Conservation (phyloP, 2,329 filamentous ascomycete genomes). For the Verticillium longisporum region DNA sequence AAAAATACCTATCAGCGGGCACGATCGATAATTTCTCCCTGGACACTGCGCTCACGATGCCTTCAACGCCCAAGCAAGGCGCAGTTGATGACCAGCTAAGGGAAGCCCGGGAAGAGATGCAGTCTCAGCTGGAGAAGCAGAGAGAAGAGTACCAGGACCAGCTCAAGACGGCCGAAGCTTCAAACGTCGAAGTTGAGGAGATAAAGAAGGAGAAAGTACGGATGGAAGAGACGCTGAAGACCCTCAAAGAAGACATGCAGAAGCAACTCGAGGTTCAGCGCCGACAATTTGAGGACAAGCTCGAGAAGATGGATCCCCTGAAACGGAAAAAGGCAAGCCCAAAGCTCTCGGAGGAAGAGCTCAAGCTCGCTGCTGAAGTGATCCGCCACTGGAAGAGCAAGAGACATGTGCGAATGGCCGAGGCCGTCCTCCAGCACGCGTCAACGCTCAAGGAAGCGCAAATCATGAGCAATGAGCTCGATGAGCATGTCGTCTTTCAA, state of each 20-base stretch:
- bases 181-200: slow-evolving; percentile 74
- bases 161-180: slow-evolving; percentile 66
- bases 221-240: slow-evolving; percentile 75
- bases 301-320: slow-evolving; percentile 66
- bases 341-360: slow-evolving; percentile 64
- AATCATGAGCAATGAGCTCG: slow-evolving; percentile 94
- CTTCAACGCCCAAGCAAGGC: slow-evolving; percentile 76
- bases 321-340: slow-evolving; percentile 55
- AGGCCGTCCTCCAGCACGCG: slow-evolving; percentile 82
- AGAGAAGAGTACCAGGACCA: slow-evolving; percentile 78
- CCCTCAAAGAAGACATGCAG: slow-evolving; percentile 84
- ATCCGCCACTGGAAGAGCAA: slow-evolving; percentile 73
- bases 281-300: slow-evolving; percentile 75
- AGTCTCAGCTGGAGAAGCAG: slow-evolving; percentile 73
- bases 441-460: slow-evolving; percentile 90
- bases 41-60: slow-evolving; percentile 89
- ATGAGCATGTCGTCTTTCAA: slow-evolving; percentile 88
- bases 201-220: slow-evolving; percentile 73
- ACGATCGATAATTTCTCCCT: slow-evolving; percentile 95
- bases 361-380: slow-evolving; percentile 59
- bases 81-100: slow-evolving; percentile 71
- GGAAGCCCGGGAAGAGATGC: slow-evolving; percentile 74
- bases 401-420: slow-evolving; percentile 90
- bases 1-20: slow-evolving; percentile 93
- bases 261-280: slow-evolving; percentile 77